Percentiles rank a stretch among this genome's conserved stretches.
phyloP scores from a whole-genome alignment of 75 land plant genomes.

The Selaginella tamariscina region DNA sequence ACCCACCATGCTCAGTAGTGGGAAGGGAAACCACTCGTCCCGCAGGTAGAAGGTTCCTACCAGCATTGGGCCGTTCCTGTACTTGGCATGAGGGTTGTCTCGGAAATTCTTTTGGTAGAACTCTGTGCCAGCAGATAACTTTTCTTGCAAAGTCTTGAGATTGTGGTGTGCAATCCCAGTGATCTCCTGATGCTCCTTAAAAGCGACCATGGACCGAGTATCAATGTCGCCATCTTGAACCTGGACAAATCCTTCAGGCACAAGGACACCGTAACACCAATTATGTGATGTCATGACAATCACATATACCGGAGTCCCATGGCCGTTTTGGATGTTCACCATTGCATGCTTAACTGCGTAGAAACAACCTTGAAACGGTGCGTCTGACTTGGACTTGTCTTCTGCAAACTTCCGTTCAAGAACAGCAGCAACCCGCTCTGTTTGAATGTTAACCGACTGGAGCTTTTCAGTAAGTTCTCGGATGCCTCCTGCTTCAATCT shows the following conservation, averaged over 20 bases:
- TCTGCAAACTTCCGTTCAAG: slow-evolving; percentile 9
- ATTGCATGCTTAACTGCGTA: slow-evolving; percentile 11
- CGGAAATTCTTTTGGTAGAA: slow-evolving; percentile 2
- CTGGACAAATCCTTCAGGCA: slow-evolving; percentile 8
- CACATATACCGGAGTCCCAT: slow-evolving; percentile 7
- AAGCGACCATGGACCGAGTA: background rate
- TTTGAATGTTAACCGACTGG: no score
- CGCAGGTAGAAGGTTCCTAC: background rate
- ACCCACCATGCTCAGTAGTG: background rate
- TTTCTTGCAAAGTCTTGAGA: background rate
- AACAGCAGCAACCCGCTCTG: slow-evolving; percentile 5
- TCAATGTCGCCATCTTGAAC: slow-evolving; percentile 1
- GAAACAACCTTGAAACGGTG: background rate
- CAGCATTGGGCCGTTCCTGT: no score
- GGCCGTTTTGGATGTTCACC: slow-evolving; percentile 6
- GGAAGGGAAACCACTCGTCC: no score
- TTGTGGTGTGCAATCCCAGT: background rate
- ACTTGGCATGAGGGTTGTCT: background rate
- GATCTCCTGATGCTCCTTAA: background rate
- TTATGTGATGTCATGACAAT: slow-evolving; percentile 4
- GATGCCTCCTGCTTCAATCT: no score
- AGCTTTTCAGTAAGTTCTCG: no score
- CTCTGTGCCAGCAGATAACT: background rate
- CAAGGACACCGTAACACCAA: background rate
- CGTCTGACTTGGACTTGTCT: background rate